phyloP scores from a whole-genome alignment of 2,329 filamentous ascomycete genomes.

The Fusarium aywerte region DNA sequence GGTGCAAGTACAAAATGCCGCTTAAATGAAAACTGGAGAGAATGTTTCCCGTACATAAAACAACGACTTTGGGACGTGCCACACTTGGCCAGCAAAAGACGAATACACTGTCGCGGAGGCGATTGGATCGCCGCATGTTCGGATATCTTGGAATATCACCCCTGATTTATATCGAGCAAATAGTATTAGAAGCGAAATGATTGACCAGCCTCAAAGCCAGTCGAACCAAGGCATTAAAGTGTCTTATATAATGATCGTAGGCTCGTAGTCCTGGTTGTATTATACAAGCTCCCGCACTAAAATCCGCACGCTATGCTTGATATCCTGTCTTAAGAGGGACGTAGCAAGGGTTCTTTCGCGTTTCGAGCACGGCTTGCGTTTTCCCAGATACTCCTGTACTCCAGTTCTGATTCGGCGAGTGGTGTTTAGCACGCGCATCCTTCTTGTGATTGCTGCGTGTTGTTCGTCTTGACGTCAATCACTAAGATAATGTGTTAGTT shows the following conservation, averaged over 20 bases:
- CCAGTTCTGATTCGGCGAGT: constrained; percentile 33
- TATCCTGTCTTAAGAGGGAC: constrained; percentile 45
- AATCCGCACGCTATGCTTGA: constrained; percentile 49
- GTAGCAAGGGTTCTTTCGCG: constrained; percentile 30
- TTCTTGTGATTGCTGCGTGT: constrained; percentile 75
- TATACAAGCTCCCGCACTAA: constrained; percentile 51
- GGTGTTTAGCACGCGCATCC: constrained; percentile 64
- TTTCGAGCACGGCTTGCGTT: constrained; percentile 38
- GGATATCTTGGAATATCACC: constrained; percentile 3
- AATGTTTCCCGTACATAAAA: background rate
- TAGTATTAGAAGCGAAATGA: constrained; percentile 29
- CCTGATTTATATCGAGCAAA: constrained; percentile 4
- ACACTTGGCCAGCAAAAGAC: background rate
- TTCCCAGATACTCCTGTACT: constrained; percentile 43
- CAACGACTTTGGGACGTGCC: background rate
- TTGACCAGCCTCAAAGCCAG: constrained; percentile 23
- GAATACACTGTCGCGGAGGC: background rate
- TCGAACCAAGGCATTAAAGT: constrained; percentile 44
- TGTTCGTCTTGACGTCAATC: constrained; percentile 92
- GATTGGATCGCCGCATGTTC: constrained; percentile 5
- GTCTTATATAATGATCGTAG: constrained; percentile 50
- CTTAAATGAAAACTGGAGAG: constrained; percentile 9
- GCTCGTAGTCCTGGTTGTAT: constrained; percentile 50
- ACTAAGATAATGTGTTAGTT: constrained; percentile 61
- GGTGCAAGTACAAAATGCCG: constrained; percentile 54